Evolutionary conservation across 495 filamentous ascomycete species (phyloP).

Genomic region (Aspergillus olivimuriae): DNA sequence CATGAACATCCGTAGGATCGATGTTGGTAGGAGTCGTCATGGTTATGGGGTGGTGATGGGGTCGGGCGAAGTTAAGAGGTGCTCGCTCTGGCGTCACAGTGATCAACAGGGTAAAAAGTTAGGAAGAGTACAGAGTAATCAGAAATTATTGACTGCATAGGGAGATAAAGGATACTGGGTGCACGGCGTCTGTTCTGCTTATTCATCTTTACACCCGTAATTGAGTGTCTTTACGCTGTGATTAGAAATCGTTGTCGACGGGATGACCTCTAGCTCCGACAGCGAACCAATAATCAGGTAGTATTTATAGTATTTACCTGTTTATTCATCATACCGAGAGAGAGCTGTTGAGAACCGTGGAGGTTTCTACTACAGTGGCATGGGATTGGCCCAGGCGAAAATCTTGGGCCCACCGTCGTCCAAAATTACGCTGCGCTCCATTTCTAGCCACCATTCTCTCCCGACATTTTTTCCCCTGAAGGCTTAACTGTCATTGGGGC

Average conservation of each 20-base stretch:
- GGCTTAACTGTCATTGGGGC: too few relatives aligned
- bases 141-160: slow-evolving; percentile 9
- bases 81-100: slow-evolving; percentile 10
- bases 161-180: slow-evolving; percentile 5
- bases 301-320: slow-evolving; percentile 9
- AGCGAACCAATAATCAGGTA: slow-evolving; percentile 9
- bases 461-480: too few relatives aligned
- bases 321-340: slow-evolving; percentile 13
- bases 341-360: too few relatives aligned
- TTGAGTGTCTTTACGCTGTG: slow-evolving; percentile 4
- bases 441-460: too few relatives aligned
- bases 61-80: slow-evolving; percentile 3
- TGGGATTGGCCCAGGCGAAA: too few relatives aligned
- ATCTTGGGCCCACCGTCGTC: too few relatives aligned
- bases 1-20: slow-evolving; percentile 25
- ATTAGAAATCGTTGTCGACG: slow-evolving; percentile 7
- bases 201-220: slow-evolving; percentile 5
- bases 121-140: slow-evolving; percentile 6
- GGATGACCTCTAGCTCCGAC: slow-evolving; percentile 9
- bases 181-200: slow-evolving; percentile 8
- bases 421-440: too few relatives aligned
- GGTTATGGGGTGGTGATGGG: slow-evolving; percentile 11
- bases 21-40: slow-evolving; percentile 20
- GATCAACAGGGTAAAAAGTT: slow-evolving; percentile 9
- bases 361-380: too few relatives aligned